Base-by-base conservation (phyloP, 1,139 yeast genomes). In the Arxiozyma heterogenica region DNA sequence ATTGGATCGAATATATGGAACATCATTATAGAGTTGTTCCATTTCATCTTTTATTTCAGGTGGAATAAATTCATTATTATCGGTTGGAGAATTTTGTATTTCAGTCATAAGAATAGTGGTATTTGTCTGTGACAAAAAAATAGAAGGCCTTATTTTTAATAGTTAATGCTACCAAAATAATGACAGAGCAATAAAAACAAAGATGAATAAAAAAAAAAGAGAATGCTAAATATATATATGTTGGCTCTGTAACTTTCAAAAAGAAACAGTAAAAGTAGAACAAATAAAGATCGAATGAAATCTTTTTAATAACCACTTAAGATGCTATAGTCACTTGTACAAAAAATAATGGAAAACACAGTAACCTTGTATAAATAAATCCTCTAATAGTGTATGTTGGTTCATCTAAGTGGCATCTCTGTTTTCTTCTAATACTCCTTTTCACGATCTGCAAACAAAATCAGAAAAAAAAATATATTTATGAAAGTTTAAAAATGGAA, bases 1-100 rank as follows among this genome's bases (percentile, higher is more conserved):
- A 51, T 81, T 78, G 34, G 74, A 72, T 1, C 81, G 72, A 48
- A 91, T 73, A 0, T 78, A 78, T 2, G 84, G 84, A 64, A 91
- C 89, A 41, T 84, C 76, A 47, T 73, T 75, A 58, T 81, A 83
- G 39, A 91, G 75, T 54, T 75, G 74, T 49, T 74, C 75, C 77
- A 89, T 83, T 66, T 90, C 96, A 57, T 80, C 83, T 48, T 79
- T 72, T 1, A 84, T 79, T 54, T 79, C 83, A 5, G 59, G 55
- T 27, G 47, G 47, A 18, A 45, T 38, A 30, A 18, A 45, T 18
- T 45, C 25, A 73, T 73, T 4, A 69, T 59, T 44, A 65, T 41
- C 23, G 6, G n/a, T 11, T 20, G 47, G 47, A 18, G 21, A 45
- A 25, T 27, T 44, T 25, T 44, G 38, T 11, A 70, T 20, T 23